Percentiles rank a stretch among this genome's conserved stretches.
These are phyloP conservation scores for Eimeria sp. DNA, from an alignment of 169 alveolate species.

Conservation along the genomic window DNA sequence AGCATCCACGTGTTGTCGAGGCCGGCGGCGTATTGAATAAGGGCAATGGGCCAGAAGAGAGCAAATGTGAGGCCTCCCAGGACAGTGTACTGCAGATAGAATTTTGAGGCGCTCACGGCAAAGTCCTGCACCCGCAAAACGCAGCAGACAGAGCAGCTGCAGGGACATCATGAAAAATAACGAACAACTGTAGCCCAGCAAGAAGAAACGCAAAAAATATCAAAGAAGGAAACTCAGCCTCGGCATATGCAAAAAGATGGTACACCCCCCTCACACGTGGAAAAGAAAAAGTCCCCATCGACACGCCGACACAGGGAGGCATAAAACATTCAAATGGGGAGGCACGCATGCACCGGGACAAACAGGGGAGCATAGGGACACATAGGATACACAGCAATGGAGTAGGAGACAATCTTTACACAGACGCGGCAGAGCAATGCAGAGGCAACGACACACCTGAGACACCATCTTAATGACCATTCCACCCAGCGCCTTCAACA, in stretches of 20 bases:
- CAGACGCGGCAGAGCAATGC: neutral
- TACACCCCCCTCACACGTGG: too few species aligned
- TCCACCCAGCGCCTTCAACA: slow-evolving; percentile 71
- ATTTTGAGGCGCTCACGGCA: slow-evolving; percentile 89
- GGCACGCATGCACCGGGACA: too few species aligned
- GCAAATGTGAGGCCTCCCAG: slow-evolving; percentile 88
- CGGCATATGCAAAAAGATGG: too few species aligned
- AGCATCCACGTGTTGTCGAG: slow-evolving; percentile 95
- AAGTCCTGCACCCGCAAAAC: slow-evolving; percentile 85
- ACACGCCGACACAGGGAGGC: too few species aligned
- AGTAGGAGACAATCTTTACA: neutral
- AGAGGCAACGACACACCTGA: slow-evolving; percentile 14
- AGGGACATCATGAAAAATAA: too few species aligned
- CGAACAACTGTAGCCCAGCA: too few species aligned
- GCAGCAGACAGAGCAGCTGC: neutral
- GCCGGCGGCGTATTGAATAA: slow-evolving; percentile 93
- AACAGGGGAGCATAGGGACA: neutral
- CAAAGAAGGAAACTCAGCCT: too few species aligned
- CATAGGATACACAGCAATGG: neutral
- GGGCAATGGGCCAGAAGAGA: slow-evolving; percentile 92
- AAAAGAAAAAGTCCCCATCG: too few species aligned
- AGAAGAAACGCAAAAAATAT: too few species aligned
- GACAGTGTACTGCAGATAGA: slow-evolving; percentile 88
- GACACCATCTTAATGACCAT: slow-evolving; percentile 80
- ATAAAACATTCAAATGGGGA: too few species aligned